Evolutionary conservation across 2,329 filamentous ascomycete genomes (phyloP), one percentile per base, ranked within the genome.

Genomic region (Aspergillus tubingensis): DNA sequence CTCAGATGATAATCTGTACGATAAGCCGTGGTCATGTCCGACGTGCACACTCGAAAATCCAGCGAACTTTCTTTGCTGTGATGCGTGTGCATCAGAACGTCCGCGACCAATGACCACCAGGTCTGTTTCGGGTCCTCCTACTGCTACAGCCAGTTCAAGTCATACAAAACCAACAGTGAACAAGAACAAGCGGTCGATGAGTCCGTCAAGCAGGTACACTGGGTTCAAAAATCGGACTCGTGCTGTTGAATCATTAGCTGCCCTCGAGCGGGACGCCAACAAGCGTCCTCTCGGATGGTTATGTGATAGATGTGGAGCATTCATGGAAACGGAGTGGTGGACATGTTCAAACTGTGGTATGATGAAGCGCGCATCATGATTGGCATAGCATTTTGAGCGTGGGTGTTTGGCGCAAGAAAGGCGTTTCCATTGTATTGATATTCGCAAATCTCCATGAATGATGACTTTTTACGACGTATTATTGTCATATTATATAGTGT

Each of bases 241-340:
- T 30, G 70, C 73, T 8, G 74, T 77, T 3, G 80, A 80, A 57
- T 68, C 70, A 0, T 67, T 80, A 3, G 68, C 72, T 13, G 67
- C 67, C 5, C 66, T 80, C 27, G 74, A 82, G 39, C 74, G 76
- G 21, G 77, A 77, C 23, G 73, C 74, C n/a, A 76, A 75, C 19
- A 77, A 77, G 41, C 74, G 81, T 49, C 80, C 82, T 2, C 67
- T 86, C 19, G 86, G 85, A 1, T 88, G 86, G 86, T 77, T 82
- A 57, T 89, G 86, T 70, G 67, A 77, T 54, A 73, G 76, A 5
- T 89, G 86, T 62, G 83, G 84, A 5, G 81, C 82, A 0, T 88
- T 86, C 61, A 88, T 88, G 85, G 86, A 88, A 70, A 81, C 79
- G 19, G 76, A 85, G 66, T 88, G 85, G 85, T 88, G 85, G 86